Evolutionary conservation across 108 stramenopile genomes (phyloP).

Genomic region (Cyclotella baltica): DNA sequence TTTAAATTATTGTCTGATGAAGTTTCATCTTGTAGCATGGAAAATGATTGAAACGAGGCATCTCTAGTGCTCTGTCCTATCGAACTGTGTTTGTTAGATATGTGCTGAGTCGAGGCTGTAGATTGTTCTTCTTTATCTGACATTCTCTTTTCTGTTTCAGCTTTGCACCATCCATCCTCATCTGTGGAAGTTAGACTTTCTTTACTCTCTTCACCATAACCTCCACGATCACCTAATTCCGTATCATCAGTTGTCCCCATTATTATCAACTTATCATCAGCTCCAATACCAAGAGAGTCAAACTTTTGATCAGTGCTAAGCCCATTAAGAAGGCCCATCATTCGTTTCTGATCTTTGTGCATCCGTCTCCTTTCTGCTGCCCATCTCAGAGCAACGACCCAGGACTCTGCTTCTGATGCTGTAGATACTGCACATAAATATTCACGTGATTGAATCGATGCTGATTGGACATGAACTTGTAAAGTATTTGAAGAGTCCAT

Average conservation of each 20-base stretch:
- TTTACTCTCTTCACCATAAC: constrained; percentile 29
- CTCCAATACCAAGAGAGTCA: not conserved
- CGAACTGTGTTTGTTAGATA: too few relatives aligned
- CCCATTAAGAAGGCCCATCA: constrained; percentile 8
- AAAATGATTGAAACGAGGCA: constrained; percentile 1
- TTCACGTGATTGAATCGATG: constrained; percentile 64
- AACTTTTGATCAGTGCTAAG: not conserved
- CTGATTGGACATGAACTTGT: constrained; percentile 45
- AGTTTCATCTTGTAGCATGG: not conserved
- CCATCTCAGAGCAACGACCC: constrained; percentile 89
- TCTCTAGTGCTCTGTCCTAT: too few relatives aligned
- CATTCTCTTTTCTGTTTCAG: constrained; percentile 24
- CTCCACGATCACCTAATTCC: constrained; percentile 6
- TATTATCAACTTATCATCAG: constrained; percentile 9
- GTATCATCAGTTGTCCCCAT: constrained; percentile 9
- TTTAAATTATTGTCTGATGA: not conserved
- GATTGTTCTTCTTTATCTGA: not conserved
- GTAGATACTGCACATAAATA: constrained; percentile 86
- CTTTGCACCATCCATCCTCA: constrained; percentile 46
- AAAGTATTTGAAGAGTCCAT: constrained; percentile 13
- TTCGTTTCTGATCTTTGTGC: constrained; percentile 11
- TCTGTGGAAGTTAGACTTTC: constrained; percentile 20
- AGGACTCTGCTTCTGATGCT: constrained; percentile 78
- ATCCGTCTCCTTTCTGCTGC: constrained; percentile 60
- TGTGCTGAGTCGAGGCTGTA: too few relatives aligned